These are phyloP conservation scores for Eudorina sp. DNA, from an alignment of 139 green algal species.

Conservation along the genomic window DNA sequence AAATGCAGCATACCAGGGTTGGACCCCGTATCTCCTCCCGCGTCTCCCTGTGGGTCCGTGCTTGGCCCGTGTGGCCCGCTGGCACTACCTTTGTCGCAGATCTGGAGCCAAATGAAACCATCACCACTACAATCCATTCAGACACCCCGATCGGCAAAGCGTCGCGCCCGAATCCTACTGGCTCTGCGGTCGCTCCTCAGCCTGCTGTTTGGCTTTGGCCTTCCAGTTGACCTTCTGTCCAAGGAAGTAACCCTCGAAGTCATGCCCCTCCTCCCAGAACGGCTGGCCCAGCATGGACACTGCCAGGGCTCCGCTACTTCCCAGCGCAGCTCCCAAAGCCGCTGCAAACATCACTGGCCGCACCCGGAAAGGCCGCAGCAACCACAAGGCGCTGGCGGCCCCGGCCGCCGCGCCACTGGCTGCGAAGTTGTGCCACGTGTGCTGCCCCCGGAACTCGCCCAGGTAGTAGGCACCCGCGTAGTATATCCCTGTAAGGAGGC, in stretches of 20 bases:
- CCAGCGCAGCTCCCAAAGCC: slow-evolving; percentile 45
- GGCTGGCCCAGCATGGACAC: slow-evolving; percentile 40
- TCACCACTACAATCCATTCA: too few relatives aligned
- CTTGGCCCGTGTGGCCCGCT: too few relatives aligned
- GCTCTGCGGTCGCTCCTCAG: background rate
- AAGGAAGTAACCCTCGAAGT: slow-evolving; percentile 63
- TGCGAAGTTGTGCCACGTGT: slow-evolving; percentile 60
- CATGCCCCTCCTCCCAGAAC: slow-evolving; percentile 58
- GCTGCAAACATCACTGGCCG: slow-evolving; percentile 52
- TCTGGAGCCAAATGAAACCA: too few relatives aligned
- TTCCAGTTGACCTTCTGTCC: slow-evolving; percentile 35
- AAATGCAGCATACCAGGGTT: too few relatives aligned
- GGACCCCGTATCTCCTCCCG: too few relatives aligned
- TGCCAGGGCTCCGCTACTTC: background rate
- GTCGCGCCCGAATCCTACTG: too few relatives aligned
- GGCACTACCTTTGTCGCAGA: too few relatives aligned
- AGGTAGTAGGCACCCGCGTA: slow-evolving; percentile 64
- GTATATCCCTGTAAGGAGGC: slow-evolving; percentile 17
- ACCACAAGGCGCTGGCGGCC: slow-evolving; percentile 21
- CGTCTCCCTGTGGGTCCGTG: too few relatives aligned
- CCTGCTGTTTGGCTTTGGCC: slow-evolving; percentile 10
- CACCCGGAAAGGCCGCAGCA: slow-evolving; percentile 46
- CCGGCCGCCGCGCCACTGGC: slow-evolving; percentile 50
- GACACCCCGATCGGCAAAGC: too few relatives aligned
- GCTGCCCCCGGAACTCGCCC: slow-evolving; percentile 43